Evolutionary conservation across 2,329 filamentous ascomycete genomes (phyloP), one percentile per base, ranked within the genome.

Genomic region (Leptographium procerum): DNA sequence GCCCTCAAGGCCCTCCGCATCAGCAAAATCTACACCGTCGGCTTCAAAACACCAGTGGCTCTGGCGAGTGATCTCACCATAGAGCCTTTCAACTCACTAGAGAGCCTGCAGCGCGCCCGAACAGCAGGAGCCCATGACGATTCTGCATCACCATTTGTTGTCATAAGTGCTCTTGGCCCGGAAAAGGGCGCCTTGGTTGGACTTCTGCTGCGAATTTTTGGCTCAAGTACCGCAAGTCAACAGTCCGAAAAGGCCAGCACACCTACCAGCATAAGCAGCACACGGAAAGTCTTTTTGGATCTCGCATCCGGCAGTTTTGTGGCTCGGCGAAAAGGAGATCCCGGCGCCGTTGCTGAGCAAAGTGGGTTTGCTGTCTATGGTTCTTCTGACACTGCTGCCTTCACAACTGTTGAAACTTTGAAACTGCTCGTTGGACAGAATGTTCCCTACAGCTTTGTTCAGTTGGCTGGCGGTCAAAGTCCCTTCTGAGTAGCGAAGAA

Each of bases 371-470:
- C 85, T 28, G 84, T 87, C 8, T 94, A 92, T 68, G 87, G 87
- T 1, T 82, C 86, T 22, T 87, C 86, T 28, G 89, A 95, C 70
- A 87, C 91, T 34, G 86, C 85, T 59, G 88, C 89, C 0, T 94
- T 91, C 74, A 91, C 88, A 26, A 91, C 88, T 2, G 89, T 92
- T 6, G 88, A 94, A 72, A 92, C 85, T 54, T 72, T 94, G 58
- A 78, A 89, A 64, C 70, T 91, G 60, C 77, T 95, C 28, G 87
- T 92, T 13, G 89, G 89, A 11, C 88, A 94, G 73, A 94, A 94
- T 69, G 88, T 94, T 59, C 88, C 87, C 7, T 92, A 90, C 71
- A 91, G 88, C 71, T 95, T 95, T 74, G 89, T 94, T 48, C 79
- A 88, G 54, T 75, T 94, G 68, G 88, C 89, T 2, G 77, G 77